phyloP scores from a whole-genome alignment of 768 basidiomycete genomes.

The Dendrothele bispora region DNA sequence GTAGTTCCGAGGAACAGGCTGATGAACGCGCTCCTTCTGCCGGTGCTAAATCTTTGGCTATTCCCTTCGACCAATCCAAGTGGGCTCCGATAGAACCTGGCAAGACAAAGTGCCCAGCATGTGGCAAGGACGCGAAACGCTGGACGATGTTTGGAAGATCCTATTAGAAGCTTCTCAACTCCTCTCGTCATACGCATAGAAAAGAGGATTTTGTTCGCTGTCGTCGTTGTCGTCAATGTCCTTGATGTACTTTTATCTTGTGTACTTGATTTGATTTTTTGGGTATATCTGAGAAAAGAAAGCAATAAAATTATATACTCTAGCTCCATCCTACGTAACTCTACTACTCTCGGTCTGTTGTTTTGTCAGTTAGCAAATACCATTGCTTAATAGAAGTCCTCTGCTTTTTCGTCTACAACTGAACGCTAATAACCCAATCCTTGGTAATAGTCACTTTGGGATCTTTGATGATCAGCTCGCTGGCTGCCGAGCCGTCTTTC shows the following conservation, averaged over 20 bases:
- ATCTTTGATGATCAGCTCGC: conserved; percentile 75
- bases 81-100: conserved; percentile 81
- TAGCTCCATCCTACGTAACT: too few relatives aligned
- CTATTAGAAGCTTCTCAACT: too few relatives aligned
- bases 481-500: conserved; percentile 69
- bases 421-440: conserved; percentile 62
- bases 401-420: too few relatives aligned
- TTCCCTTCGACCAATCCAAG: conserved; percentile 89
- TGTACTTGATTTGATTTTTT: too few relatives aligned
- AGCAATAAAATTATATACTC: too few relatives aligned
- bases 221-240: not conserved
- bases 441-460: conserved; percentile 55
- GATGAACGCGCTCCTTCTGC: conserved; percentile 97
- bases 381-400: too few relatives aligned
- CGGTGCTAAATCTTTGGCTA: conserved; percentile 94
- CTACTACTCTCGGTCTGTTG: too few relatives aligned
- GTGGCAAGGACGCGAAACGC: conserved; percentile 84
- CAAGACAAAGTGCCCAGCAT: conserved; percentile 88
- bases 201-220: too few relatives aligned
- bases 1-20: conserved; percentile 78
- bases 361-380: too few relatives aligned
- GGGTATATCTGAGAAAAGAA: too few relatives aligned
- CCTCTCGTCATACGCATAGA: too few relatives aligned
- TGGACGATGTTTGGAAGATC: conserved; percentile 97
- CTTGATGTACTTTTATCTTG: not conserved